Percentiles rank a stretch among this genome's conserved stretches.
These are phyloP conservation scores for Ophiosphaerella narmari DNA, from an alignment of 2,329 filamentous ascomycete species.

Conservation along the genomic window DNA sequence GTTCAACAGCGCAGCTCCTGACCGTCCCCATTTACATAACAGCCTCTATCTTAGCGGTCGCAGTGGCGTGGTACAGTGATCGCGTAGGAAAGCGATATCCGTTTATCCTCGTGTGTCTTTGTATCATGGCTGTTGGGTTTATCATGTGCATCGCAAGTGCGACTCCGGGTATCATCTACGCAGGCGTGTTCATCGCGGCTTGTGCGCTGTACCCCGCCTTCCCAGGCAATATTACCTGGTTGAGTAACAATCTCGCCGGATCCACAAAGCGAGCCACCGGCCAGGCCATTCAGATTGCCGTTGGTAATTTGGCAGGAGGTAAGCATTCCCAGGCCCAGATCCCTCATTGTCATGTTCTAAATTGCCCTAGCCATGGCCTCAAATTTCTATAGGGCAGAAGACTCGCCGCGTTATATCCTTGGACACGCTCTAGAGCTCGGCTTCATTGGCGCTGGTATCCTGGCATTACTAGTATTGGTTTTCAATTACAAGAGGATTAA, in stretches of 20 bases:
- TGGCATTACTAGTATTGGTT: conserved; percentile 51
- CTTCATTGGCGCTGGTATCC: conserved; percentile 54
- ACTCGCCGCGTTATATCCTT: conserved; percentile 56
- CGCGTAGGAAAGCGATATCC: conserved; percentile 38
- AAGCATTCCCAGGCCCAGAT: neutral
- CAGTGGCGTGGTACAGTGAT: conserved; percentile 39
- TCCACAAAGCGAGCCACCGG: conserved; percentile 58
- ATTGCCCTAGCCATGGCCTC: conserved; percentile 63
- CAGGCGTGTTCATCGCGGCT: conserved; percentile 45
- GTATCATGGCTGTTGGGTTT: conserved; percentile 43
- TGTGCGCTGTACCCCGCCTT: conserved; percentile 46
- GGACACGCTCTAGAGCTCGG: conserved; percentile 58
- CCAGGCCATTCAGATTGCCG: conserved; percentile 54
- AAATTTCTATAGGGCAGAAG: conserved; percentile 67
- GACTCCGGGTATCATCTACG: conserved; percentile 43
- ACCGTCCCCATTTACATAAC: conserved; percentile 51
- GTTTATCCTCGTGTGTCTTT: conserved; percentile 40
- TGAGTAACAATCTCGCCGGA: conserved; percentile 60
- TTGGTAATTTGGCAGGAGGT: conserved; percentile 53
- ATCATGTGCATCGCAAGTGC: conserved; percentile 43
- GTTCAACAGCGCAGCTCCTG: conserved; percentile 48
- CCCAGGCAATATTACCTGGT: conserved; percentile 53
- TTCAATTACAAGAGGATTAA: conserved; percentile 64
- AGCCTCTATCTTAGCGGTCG: conserved; percentile 41
- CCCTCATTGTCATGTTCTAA: conserved; percentile 7